Base-by-base conservation (phyloP, 106 monocot species). In the Dioscorea alata region DNA sequence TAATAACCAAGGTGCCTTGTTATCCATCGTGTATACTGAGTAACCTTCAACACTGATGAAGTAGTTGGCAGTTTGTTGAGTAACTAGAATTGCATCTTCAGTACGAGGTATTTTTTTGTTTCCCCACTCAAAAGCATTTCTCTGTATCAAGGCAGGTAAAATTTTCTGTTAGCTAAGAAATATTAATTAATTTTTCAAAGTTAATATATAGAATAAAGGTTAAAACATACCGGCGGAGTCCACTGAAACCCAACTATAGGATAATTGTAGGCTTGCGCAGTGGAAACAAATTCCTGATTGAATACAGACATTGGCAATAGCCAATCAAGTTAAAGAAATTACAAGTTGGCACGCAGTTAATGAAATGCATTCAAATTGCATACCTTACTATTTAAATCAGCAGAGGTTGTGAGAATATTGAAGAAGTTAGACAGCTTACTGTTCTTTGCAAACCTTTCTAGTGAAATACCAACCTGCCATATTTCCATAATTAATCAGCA, bases 71-170 rank as follows among this genome's bases (percentile, higher is more conserved):
- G 60, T 24, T 33, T 64, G 57, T 28, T 86, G 82, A 33, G 86
- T 82, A 20, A 82, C 82, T 48, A 48, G 69, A 60, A 79, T 57
- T 63, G 86, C 78, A 76, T 79, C 82, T 68, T 86, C 79, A 63
- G 63, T 82, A 53, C 82, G 79, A 23, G 86, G 86, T 63, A 82
- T 86, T 48, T 56, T 78, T 18, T 69, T 15, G 10, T 60, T 17
- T 15, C 79, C 76, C 82, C 79, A 86, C 35, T 86, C 82, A 82
- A 86, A 82, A 48, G 73, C 73, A 73, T 78, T 82, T 86, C 82
- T 86, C 82, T 86, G 73, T 49, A 61, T 16, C 25, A 74, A 60
- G 17, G 12, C 8, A 62, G 25, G 21, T 42, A 63, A 66, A 69
- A n/a, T 66, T 67, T 23, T 12, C 19, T 19, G 21, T 64, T 7